Percentiles rank a stretch among this genome's conserved stretches.
phyloP scores from a whole-genome alignment of 352 stramenopile genomes.

The Lagenidium giganteum region DNA sequence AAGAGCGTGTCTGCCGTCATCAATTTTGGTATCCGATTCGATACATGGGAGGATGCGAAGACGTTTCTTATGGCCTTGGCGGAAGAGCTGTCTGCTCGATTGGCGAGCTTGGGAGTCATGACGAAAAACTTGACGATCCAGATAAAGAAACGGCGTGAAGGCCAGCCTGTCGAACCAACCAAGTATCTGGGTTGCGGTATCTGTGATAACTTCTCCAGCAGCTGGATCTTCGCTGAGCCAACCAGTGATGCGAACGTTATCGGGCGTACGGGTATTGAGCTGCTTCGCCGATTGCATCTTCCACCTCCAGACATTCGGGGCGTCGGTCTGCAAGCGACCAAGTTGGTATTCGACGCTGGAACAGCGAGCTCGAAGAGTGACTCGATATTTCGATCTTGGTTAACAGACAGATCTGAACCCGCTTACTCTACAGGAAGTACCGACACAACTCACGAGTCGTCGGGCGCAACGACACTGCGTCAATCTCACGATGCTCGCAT shows the following conservation, averaged over 20 bases:
- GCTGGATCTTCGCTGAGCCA: constrained; percentile 40
- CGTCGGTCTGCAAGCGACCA: constrained; percentile 74
- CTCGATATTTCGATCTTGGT: constrained; percentile 50
- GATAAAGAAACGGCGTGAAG: constrained; percentile 76
- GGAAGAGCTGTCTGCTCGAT: constrained; percentile 59
- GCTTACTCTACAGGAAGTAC: neutral
- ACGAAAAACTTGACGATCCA: constrained; percentile 72
- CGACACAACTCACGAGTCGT: neutral
- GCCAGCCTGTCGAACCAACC: constrained; percentile 55
- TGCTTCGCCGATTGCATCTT: constrained; percentile 60
- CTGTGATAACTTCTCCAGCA: constrained; percentile 86
- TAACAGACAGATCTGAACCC: constrained; percentile 25
- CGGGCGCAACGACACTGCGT: neutral
- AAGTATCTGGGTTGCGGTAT: constrained; percentile 88
- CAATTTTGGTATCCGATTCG: constrained; percentile 90
- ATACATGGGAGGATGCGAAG: constrained; percentile 65
- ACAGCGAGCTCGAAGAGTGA: constrained; percentile 20
- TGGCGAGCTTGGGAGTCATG: constrained; percentile 52
- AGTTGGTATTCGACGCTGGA: constrained; percentile 29
- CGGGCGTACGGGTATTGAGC: constrained; percentile 36
- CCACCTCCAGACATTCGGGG: constrained; percentile 58
- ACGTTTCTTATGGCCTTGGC: constrained; percentile 79
- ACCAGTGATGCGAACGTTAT: constrained; percentile 58
- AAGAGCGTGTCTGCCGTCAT: constrained; percentile 91
- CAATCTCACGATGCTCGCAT: neutral